phyloP scores from a whole-genome alignment of 1,139 yeast genomes.

The Candida dubliniensis region DNA sequence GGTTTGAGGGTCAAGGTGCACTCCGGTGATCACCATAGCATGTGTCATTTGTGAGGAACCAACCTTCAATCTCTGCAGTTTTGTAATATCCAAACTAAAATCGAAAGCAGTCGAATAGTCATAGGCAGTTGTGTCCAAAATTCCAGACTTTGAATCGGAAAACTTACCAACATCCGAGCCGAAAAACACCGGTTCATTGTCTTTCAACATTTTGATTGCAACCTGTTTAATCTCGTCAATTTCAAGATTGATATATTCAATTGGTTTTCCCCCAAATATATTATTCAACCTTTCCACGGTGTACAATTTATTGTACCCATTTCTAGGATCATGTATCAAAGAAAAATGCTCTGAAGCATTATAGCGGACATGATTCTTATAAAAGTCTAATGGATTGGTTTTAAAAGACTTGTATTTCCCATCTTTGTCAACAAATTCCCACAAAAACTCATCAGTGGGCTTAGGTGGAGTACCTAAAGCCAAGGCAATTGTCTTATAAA shows the following conservation, averaged over 20 bases:
- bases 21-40: slow-evolving; percentile 80
- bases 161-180: slow-evolving; percentile 85
- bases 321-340: slow-evolving; percentile 78
- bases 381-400: slow-evolving; percentile 66
- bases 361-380: slow-evolving; percentile 51
- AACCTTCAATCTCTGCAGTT: slow-evolving; percentile 56
- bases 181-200: slow-evolving; percentile 76
- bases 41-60: slow-evolving; percentile 74
- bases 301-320: slow-evolving; percentile 58
- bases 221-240: slow-evolving; percentile 56
- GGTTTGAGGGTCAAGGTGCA: slow-evolving; percentile 47
- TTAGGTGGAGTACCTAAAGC: slow-evolving; percentile 78
- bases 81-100: slow-evolving; percentile 46
- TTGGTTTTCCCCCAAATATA: slow-evolving; percentile 64
- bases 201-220: slow-evolving; percentile 66
- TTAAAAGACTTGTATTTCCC: slow-evolving; percentile 54
- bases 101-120: slow-evolving; percentile 67
- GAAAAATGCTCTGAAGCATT: slow-evolving; percentile 61
- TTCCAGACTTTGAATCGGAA: slow-evolving; percentile 57
- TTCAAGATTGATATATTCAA: slow-evolving; percentile 67
- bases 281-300: slow-evolving; percentile 75
- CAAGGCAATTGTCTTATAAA: slow-evolving; percentile 63
- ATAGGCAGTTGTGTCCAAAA: slow-evolving; percentile 70
- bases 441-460: slow-evolving; percentile 61
- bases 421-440: slow-evolving; percentile 78